Base-by-base conservation (phyloP, 2,329 filamentous ascomycete species). In the Fusarium cicatricum region DNA sequence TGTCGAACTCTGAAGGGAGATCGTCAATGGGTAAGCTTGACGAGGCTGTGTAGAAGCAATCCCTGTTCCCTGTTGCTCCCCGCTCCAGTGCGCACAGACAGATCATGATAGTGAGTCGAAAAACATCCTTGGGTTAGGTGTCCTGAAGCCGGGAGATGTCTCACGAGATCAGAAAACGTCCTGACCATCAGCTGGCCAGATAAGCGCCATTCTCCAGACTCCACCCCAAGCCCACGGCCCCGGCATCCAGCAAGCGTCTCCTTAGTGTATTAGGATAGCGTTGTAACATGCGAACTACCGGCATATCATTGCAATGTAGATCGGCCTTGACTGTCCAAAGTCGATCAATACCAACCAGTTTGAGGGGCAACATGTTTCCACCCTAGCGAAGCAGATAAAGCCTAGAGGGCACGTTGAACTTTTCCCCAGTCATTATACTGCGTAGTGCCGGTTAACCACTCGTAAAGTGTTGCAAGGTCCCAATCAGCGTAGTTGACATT, bases 161-260 rank as follows among this genome's bases (percentile, higher is more conserved):
- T 63, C 59, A 60, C 50, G 38, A 37, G 32, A 48, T 47, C 41
- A 55, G 34, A 45, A 28, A 44, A 44, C 28, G 32, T 28, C 41
- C 33, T 38, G 34, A 55, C 21, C 42, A 39, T 59, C 34, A 54
- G 31, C 34, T 58, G 41, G 45, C 26, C 37, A 14, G 29, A 34
- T 46, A 58, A 55, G 55, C 40, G 23, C 32, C 37, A 37, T 44
- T 55, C 34, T 48, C 58, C 45, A 47, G 29, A 53, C 58, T 50
- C 58, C 53, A 60, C 55, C 26, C 58, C 28, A 26, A 44, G 17
- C 39, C 37, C 29, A 54, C 33, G 33, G 34, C 48, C 44, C 58
- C 26, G 33, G 49, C 28, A 49, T n/a, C 36, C 28, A 33, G 23
- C 43, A 49, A 49, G 36, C 45, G 45, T 59, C 55, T 41, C 58